phyloP scores from a whole-genome alignment of 1,139 yeast species.

The Suhomyces yuchorum region DNA sequence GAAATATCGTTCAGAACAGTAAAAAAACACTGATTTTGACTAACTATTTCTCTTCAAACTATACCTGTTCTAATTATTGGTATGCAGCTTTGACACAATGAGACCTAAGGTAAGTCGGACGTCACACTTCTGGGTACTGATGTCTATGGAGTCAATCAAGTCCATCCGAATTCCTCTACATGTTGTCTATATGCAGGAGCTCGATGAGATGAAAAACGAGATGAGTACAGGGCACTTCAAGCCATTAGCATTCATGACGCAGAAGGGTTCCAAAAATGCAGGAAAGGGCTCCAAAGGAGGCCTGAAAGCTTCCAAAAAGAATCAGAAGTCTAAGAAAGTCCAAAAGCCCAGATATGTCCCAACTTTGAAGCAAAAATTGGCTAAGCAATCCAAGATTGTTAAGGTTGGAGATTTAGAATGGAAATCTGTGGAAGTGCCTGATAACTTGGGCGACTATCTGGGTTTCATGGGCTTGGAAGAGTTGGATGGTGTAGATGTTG shows the following conservation, averaged over 20 bases:
- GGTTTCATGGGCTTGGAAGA: constrained; percentile 94
- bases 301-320: constrained; percentile 2
- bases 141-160: no score
- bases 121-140: no score
- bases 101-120: no score
- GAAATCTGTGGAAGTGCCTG: constrained; percentile 83
- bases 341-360: constrained; percentile 24
- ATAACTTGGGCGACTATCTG: constrained; percentile 80
- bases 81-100: no score
- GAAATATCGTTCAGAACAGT: no score
- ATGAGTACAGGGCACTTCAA: background rate
- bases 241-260: background rate
- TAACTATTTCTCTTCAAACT: no score
- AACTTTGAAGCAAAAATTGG: constrained; percentile 35
- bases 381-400: constrained; percentile 45
- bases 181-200: background rate
- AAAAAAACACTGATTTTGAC: no score
- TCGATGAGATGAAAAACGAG: constrained; percentile 6
- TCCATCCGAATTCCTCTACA: no score
- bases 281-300: constrained; percentile 2
- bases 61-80: no score
- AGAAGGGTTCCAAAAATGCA: background rate
- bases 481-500: constrained; percentile 87
- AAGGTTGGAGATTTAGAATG: constrained; percentile 60
- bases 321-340: constrained; percentile 15